phyloP scores from a whole-genome alignment of 1,139 yeast species.

The Hyphopichia khmerensis region DNA sequence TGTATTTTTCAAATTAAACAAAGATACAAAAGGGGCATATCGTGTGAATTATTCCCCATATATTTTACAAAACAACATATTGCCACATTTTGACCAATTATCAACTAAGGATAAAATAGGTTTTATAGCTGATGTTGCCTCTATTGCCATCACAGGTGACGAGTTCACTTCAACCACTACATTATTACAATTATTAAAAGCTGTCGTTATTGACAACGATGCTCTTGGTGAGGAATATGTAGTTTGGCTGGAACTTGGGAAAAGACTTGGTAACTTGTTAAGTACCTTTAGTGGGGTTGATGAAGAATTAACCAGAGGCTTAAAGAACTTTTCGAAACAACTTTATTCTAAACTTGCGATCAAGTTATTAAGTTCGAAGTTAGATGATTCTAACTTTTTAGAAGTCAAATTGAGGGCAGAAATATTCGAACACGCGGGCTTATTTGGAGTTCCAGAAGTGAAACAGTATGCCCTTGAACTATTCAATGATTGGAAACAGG shows the following conservation, averaged over 20 bases:
- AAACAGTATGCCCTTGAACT: slow-evolving; percentile 43
- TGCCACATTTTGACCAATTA: slow-evolving; percentile 44
- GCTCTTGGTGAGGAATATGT: slow-evolving; percentile 51
- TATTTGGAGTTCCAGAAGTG: slow-evolving; percentile 48
- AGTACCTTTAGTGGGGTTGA: slow-evolving; percentile 51
- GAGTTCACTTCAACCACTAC: slow-evolving; percentile 47
- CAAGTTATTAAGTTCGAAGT: slow-evolving; percentile 33
- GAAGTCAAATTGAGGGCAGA: slow-evolving; percentile 51
- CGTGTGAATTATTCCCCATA: slow-evolving; percentile 62
- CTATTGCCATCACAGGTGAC: slow-evolving; percentile 63
- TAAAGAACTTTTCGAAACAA: slow-evolving; percentile 39
- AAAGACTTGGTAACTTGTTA: slow-evolving; percentile 40
- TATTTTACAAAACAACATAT: slow-evolving; percentile 43
- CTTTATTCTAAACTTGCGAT: slow-evolving; percentile 35
- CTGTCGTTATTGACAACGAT: slow-evolving; percentile 33
- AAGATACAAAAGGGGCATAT: slow-evolving; percentile 61
- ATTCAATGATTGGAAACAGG: slow-evolving; percentile 36
- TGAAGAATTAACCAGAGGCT: slow-evolving; percentile 28
- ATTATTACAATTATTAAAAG: slow-evolving; percentile 42
- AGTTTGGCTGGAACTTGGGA: slow-evolving; percentile 65
- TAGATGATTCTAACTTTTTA: slow-evolving; percentile 41
- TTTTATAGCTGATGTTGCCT: slow-evolving; percentile 59
- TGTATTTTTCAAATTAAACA: slow-evolving; percentile 58
- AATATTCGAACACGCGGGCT: slow-evolving; percentile 53
- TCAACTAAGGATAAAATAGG: slow-evolving; percentile 65